These are phyloP conservation scores for Aegilops bicornis DNA, from an alignment of 176 grass and related monocot species.

Conservation along the genomic window DNA sequence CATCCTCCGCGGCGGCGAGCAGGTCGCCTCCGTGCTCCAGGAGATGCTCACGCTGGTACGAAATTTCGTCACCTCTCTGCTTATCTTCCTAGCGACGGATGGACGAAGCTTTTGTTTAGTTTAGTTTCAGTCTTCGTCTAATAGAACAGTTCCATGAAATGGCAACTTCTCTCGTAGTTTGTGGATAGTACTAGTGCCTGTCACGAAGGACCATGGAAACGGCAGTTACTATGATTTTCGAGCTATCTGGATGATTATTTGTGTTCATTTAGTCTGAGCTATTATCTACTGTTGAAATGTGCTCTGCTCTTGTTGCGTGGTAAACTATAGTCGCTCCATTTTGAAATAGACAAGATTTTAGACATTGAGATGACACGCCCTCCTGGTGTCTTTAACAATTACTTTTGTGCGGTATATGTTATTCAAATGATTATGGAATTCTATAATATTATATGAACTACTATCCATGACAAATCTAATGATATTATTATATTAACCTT, in stretches of 20 bases:
- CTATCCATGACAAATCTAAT: not conserved
- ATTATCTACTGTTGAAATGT: not conserved
- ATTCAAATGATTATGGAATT: not conserved
- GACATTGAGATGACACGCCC: not conserved
- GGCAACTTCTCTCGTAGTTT: too few species aligned
- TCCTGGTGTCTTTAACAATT: not conserved
- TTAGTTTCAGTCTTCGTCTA: not conserved
- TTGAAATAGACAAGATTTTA: not conserved
- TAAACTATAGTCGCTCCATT: not conserved
- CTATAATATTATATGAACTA: not conserved
- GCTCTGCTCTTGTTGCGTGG: not conserved
- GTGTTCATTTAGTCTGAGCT: not conserved
- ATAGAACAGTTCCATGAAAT: too few species aligned
- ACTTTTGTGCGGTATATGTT: not conserved
- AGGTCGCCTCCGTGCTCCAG: conserved; percentile 92
- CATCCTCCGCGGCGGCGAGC: conserved; percentile 84
- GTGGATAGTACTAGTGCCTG: not conserved
- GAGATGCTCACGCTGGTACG: conserved; percentile 89
- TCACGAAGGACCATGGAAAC: not conserved
- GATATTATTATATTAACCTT: not conserved
- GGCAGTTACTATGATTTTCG: not conserved
- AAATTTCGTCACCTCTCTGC: not conserved
- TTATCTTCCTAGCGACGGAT: too few species aligned
- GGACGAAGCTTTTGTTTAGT: too few species aligned
- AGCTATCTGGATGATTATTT: not conserved